phyloP scores from a whole-genome alignment of 768 basidiomycete species.

The Tricholoma flavovirens region DNA sequence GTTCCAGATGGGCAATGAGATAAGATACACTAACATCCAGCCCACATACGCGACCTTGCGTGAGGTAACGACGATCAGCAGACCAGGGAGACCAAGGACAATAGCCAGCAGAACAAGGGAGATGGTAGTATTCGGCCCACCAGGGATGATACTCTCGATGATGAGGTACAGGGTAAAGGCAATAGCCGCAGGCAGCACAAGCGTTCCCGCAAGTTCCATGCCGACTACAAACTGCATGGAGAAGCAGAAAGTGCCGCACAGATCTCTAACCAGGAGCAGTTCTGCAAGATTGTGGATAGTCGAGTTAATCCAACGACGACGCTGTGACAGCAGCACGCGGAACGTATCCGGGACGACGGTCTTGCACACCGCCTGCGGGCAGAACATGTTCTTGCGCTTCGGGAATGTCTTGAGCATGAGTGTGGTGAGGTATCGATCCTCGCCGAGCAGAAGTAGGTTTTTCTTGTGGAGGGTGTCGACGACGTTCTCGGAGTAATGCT shows the following conservation, averaged over 20 bases:
- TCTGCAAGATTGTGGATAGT: slow-evolving; percentile 98
- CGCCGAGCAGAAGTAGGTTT: slow-evolving; percentile 93
- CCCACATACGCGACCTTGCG: slow-evolving; percentile 91
- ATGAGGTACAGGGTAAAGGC: slow-evolving; percentile 94
- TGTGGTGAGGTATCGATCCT: slow-evolving; percentile 98
- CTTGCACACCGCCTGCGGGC: slow-evolving; percentile 98
- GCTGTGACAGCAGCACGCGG: slow-evolving; percentile 87
- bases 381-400: slow-evolving; percentile 98
- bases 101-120: slow-evolving; percentile 90
- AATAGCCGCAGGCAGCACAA: slow-evolving; percentile 96
- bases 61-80: slow-evolving; percentile 94
- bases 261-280: slow-evolving; percentile 87
- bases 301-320: slow-evolving; percentile 99
- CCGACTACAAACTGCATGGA: slow-evolving; percentile 99
- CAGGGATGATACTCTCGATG: slow-evolving; percentile 80
- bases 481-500: slow-evolving; percentile 98
- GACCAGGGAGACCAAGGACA: slow-evolving; percentile 92
- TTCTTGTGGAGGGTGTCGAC: slow-evolving; percentile 99
- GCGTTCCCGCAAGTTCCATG: slow-evolving; percentile 96
- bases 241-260: slow-evolving; percentile 99
- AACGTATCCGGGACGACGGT: slow-evolving; percentile 98
- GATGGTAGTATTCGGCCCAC: slow-evolving; percentile 72
- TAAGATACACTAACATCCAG: slow-evolving; percentile 94
- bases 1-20: slow-evolving; percentile 96
- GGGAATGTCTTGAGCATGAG: slow-evolving; percentile 99